Conservation (phyloP, 148 eudicot species). For the Camellia lanceoleosa region DNA sequence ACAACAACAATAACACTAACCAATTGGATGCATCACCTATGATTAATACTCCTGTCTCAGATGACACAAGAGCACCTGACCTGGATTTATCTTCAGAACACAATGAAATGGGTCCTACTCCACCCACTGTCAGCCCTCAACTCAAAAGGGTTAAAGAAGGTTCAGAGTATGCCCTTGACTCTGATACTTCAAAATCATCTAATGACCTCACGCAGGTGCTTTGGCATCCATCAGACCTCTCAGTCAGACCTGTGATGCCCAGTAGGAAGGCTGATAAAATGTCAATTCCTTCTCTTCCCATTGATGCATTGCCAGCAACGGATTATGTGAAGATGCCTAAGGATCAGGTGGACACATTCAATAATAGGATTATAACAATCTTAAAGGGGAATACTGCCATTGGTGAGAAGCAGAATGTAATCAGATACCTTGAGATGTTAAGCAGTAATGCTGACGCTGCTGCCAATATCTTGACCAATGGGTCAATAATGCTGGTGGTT, state of each 20-base stretch:
- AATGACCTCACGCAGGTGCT: slow-evolving; percentile 65
- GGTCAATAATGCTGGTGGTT: slow-evolving; percentile 71
- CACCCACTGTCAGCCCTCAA: slow-evolving; percentile 69
- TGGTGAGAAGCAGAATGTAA: slow-evolving; percentile 77
- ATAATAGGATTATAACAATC: slow-evolving; percentile 40
- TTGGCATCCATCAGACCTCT: slow-evolving; percentile 99
- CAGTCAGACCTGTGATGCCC: slow-evolving; percentile 98
- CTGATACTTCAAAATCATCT: slow-evolving; percentile 52
- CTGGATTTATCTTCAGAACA: slow-evolving; percentile 55
- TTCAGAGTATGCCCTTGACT: slow-evolving; percentile 50
- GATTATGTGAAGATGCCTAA: slow-evolving; percentile 76
- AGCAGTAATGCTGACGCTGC: slow-evolving; percentile 82
- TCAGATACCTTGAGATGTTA: slow-evolving; percentile 81
- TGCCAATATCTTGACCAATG: slow-evolving; percentile 85
- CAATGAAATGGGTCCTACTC: slow-evolving; percentile 43
- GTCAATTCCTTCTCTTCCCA: slow-evolving; percentile 59
- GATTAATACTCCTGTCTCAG: slow-evolving; percentile 25
- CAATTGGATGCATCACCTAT: slow-evolving; percentile 36
- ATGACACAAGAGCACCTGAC: slow-evolving; percentile 40
- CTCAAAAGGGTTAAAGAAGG: slow-evolving; percentile 48
- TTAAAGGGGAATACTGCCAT: slow-evolving; percentile 55
- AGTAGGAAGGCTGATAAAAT: slow-evolving; percentile 77
- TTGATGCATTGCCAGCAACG: slow-evolving; percentile 56
- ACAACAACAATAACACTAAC: slow-evolving; percentile 14
- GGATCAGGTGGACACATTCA: slow-evolving; percentile 64